Conservation (phyloP, 768 basidiomycete species). For the Lentinula edodes region DNA sequence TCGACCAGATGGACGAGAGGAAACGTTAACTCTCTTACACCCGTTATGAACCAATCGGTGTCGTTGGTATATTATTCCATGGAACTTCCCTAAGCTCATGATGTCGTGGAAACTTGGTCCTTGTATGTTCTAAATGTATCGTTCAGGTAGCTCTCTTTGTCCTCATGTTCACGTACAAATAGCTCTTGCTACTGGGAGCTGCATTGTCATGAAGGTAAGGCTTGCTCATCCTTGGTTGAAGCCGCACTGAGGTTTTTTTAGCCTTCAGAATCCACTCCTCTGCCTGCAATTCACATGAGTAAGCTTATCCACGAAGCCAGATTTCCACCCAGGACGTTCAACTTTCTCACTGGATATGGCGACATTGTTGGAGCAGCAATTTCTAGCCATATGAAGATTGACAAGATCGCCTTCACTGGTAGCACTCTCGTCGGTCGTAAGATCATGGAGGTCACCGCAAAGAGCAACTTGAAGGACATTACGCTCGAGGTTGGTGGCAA, state of each 20-base stretch:
- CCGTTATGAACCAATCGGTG: slow-evolving; percentile 55
- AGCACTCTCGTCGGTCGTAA: no score
- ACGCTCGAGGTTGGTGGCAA: no score
- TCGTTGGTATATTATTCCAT: slow-evolving; percentile 24
- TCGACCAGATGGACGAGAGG: slow-evolving; percentile 9
- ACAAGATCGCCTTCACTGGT: no score
- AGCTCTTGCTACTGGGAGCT: slow-evolving; percentile 58
- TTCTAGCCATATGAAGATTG: slow-evolving; percentile 20
- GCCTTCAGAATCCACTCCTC: slow-evolving; percentile 56
- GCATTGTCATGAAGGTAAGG: slow-evolving; percentile 35
- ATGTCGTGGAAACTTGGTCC: slow-evolving; percentile 58
- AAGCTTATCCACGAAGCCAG: slow-evolving; percentile 48
- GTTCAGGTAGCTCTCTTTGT: slow-evolving; percentile 23
- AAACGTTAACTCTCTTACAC: slow-evolving; percentile 48
- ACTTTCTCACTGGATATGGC: slow-evolving; percentile 76
- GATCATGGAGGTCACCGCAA: no score
- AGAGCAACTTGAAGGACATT: no score
- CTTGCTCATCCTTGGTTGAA: not conserved
- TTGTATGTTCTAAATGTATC: not conserved
- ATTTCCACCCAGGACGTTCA: slow-evolving; percentile 58
- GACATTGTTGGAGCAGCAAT: slow-evolving; percentile 66
- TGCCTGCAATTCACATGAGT: slow-evolving; percentile 40
- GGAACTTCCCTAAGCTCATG: slow-evolving; percentile 26
- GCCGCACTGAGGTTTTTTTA: slow-evolving; percentile 14
- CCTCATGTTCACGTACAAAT: slow-evolving; percentile 39